Evolutionary conservation across 129 eudicot species (phyloP).

Genomic region (sunflower (Helianthus annuus)): HanXRQr2.0-SUNRISE NC_035441.2:109739179-109739678

Average conservation of each 20-base stretch:
- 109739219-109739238: too few species aligned
- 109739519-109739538: conserved; percentile 10
- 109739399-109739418: neutral
- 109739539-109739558: neutral
- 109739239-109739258: too few species aligned
- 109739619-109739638: conserved; percentile 6
- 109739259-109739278: too few species aligned
- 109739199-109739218: neutral
- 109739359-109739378: conserved; percentile 12
- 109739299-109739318: too few species aligned
- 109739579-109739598: conserved; percentile 4
- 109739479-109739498: neutral
- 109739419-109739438: too few species aligned
- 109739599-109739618: conserved; percentile 5
- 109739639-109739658: neutral
- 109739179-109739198: too few species aligned
- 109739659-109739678: neutral
- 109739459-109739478: conserved; percentile 6
- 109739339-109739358: neutral
- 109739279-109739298: too few species aligned
- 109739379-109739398: neutral
- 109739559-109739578: neutral
- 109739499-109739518: conserved; percentile 14
- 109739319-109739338: neutral
- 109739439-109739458: neutral